These are phyloP conservation scores for Pinus albicaulis DNA, from an alignment of 75 land plant species.

Conservation along the genomic window DNA sequence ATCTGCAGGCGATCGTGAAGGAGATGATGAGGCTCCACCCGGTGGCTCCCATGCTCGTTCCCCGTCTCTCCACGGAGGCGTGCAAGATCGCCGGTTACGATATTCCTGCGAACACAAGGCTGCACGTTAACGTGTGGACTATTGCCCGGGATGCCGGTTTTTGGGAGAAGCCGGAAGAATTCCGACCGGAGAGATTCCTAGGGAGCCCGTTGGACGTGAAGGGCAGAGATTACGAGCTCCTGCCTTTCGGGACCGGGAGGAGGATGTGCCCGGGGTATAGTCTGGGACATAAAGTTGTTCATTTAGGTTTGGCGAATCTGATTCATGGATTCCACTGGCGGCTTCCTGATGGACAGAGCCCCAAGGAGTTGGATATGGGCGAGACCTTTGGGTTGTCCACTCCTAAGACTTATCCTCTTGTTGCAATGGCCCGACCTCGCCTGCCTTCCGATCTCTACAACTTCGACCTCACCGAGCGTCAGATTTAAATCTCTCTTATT, in stretches of 20 bases:
- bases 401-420: constrained; percentile 33
- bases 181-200: constrained; percentile 26
- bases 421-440: constrained; percentile 28
- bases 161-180: constrained; percentile 28
- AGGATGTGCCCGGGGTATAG: constrained; percentile 31
- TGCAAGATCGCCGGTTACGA: constrained; percentile 27
- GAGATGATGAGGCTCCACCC: constrained; percentile 29
- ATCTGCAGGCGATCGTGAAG: constrained; percentile 20
- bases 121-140: constrained; percentile 33
- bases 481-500: no score
- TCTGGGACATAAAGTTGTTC: constrained; percentile 46
- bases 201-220: constrained; percentile 28
- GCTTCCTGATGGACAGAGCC: constrained; percentile 23
- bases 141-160: constrained; percentile 10
- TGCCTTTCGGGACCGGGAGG: constrained; percentile 29
- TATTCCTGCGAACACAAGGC: constrained; percentile 31
- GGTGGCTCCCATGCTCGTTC: constrained; percentile 32
- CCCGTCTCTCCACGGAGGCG: constrained; percentile 19
- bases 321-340: no score
- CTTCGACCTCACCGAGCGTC: no score
- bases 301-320: constrained; percentile 53
- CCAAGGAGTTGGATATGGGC: constrained; percentile 51
- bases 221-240: constrained; percentile 27
- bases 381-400: constrained; percentile 62
- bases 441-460: constrained; percentile 40